Evolutionary conservation across 495 filamentous ascomycete genomes (phyloP).

Genomic region (Neurospora pannonica): DNA sequence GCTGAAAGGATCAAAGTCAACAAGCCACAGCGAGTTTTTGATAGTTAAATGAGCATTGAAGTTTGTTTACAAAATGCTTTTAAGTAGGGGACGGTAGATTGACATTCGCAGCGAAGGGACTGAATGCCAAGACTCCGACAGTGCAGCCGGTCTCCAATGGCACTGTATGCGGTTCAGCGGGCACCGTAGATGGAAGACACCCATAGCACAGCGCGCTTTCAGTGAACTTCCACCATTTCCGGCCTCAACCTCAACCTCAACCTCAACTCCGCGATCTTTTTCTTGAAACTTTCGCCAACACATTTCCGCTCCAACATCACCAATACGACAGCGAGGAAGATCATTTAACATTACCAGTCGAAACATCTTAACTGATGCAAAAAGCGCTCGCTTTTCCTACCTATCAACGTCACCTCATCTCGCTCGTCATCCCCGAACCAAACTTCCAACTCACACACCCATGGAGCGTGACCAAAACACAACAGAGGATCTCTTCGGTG

Average conservation of each 20-base stretch:
- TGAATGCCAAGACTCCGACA: background rate
- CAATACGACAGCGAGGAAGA: background rate
- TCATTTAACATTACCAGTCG: background rate
- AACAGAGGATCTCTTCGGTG: background rate
- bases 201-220: background rate
- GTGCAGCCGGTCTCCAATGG: background rate
- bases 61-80: background rate
- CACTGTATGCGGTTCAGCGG: background rate
- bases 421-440: background rate
- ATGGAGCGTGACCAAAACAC: constrained; percentile 1
- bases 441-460: background rate
- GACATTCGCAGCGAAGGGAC: too few relatives aligned
- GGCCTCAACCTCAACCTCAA: background rate
- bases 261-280: background rate
- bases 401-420: background rate
- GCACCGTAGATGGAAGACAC: background rate
- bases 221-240: background rate
- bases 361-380: too few relatives aligned
- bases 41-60: background rate
- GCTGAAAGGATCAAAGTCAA: background rate
- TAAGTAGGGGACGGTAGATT: background rate
- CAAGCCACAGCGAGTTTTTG: background rate
- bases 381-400: background rate
- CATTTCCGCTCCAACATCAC: background rate
- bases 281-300: background rate